Conservation (phyloP, 257 asterid species). For the Leonotis leonurus region DNA sequence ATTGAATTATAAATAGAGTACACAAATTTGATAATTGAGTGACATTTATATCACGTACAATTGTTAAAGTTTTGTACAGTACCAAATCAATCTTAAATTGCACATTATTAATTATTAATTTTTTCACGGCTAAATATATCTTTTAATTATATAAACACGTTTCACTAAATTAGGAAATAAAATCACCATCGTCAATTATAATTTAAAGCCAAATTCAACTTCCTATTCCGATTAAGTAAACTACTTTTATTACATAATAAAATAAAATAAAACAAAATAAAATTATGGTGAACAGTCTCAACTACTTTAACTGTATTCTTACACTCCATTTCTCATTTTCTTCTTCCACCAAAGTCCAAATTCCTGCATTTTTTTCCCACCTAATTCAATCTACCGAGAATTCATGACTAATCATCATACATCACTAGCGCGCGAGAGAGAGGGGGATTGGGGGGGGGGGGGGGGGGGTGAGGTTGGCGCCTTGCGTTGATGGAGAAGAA, state of each 20-base stretch:
- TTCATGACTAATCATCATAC: slow-evolving; percentile 5
- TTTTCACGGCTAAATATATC: no score
- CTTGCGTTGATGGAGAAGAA: not conserved
- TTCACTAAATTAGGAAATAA: not conserved
- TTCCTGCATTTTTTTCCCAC: slow-evolving; percentile 20
- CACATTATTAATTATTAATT: not conserved
- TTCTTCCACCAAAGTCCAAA: not conserved
- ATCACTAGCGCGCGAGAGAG: no score
- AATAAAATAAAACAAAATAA: no score
- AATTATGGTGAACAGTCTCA: slow-evolving; percentile 33
- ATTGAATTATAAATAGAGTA: no score
- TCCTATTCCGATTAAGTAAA: not conserved
- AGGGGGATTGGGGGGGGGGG: not conserved
- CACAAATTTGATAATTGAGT: not conserved
- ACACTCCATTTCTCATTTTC: not conserved
- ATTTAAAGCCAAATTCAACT: not conserved
- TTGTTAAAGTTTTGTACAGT: no score
- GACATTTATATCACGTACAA: not conserved
- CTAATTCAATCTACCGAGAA: slow-evolving; percentile 22
- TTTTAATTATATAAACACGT: no score
- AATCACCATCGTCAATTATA: not conserved
- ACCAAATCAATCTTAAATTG: not conserved
- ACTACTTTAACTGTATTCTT: slow-evolving; percentile 26
- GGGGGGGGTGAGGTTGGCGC: no score
- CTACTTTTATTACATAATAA: no score